Evolutionary conservation across 805 yeast genomes (phyloP).

Genomic region (Spathaspora girioi): DNA sequence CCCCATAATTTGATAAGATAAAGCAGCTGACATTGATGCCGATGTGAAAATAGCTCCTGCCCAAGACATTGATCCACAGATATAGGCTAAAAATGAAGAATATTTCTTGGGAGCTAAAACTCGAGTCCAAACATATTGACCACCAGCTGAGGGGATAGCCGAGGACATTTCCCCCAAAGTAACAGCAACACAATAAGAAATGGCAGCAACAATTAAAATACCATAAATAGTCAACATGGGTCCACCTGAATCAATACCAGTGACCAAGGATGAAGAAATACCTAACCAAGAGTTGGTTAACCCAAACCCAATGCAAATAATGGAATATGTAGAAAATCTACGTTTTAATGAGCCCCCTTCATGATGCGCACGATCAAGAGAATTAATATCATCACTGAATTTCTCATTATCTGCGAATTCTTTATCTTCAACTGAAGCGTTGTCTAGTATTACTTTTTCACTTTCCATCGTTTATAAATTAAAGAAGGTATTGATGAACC

Average conservation of each 20-base stretch:
- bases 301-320: conserved; percentile 39
- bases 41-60: conserved; percentile 40
- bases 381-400: neutral
- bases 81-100: conserved; percentile 34
- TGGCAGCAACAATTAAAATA: conserved; percentile 33
- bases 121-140: conserved; percentile 42
- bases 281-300: conserved; percentile 44
- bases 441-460: neutral
- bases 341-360: conserved; percentile 15
- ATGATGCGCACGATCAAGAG: conserved; percentile 2
- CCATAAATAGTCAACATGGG: conserved; percentile 40
- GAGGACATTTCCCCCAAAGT: conserved; percentile 37
- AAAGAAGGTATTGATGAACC: neutral
- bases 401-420: neutral
- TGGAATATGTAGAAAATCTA: conserved; percentile 36
- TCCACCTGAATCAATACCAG: conserved; percentile 41
- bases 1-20: conserved; percentile 34
- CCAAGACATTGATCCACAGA: conserved; percentile 40
- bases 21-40: conserved; percentile 35
- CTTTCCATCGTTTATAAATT: neutral
- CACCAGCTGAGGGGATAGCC: conserved; percentile 41
- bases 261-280: conserved; percentile 35
- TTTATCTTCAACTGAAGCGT: neutral
- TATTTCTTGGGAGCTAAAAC: conserved; percentile 36
- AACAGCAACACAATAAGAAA: conserved; percentile 35